Evolutionary conservation across 2,329 filamentous ascomycete species (phyloP).

Genomic region (Bisporella sp.): DNA sequence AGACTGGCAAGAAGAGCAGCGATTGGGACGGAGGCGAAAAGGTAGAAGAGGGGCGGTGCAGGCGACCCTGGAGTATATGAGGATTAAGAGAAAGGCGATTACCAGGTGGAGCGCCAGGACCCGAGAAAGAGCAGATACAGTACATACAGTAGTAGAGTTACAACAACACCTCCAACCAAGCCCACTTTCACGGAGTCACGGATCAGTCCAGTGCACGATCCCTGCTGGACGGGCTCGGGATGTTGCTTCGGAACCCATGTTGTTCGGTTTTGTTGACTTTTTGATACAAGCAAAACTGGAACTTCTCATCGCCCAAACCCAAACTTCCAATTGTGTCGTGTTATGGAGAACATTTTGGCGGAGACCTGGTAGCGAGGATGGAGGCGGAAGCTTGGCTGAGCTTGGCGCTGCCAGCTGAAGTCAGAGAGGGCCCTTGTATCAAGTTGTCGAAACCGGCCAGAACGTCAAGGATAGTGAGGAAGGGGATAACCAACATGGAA

Average conservation of each 20-base stretch:
- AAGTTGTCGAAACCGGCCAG: constrained; percentile 3
- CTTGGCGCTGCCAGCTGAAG: constrained; percentile 1
- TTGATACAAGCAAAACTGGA: constrained; percentile 27
- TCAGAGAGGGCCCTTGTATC: not conserved
- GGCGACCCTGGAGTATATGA: constrained; percentile 44
- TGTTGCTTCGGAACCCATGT: constrained; percentile 23
- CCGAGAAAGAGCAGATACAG: too few species aligned
- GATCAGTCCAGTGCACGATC: too few species aligned
- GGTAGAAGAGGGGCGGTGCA: constrained; percentile 40
- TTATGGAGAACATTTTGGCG: constrained; percentile 15
- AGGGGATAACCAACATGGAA: too few species aligned
- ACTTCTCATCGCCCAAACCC: constrained; percentile 16
- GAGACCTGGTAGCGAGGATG: too few species aligned
- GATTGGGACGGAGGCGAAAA: constrained; percentile 39
- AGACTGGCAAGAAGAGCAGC: constrained; percentile 36
- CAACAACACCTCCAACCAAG: too few species aligned
- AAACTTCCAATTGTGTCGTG: constrained; percentile 14
- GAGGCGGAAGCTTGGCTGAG: constrained; percentile 14
- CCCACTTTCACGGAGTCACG: too few species aligned
- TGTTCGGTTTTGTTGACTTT: constrained; percentile 12
- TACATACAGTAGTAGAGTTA: too few species aligned
- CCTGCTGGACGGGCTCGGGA: constrained; percentile 22
- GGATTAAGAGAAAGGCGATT: constrained; percentile 29
- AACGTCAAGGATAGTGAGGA: not conserved
- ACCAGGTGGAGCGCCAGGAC: not conserved